These are phyloP conservation scores for Paraconiothyrium sp. DNA, from an alignment of 2,329 filamentous ascomycete genomes.

Conservation along the genomic window DNA sequence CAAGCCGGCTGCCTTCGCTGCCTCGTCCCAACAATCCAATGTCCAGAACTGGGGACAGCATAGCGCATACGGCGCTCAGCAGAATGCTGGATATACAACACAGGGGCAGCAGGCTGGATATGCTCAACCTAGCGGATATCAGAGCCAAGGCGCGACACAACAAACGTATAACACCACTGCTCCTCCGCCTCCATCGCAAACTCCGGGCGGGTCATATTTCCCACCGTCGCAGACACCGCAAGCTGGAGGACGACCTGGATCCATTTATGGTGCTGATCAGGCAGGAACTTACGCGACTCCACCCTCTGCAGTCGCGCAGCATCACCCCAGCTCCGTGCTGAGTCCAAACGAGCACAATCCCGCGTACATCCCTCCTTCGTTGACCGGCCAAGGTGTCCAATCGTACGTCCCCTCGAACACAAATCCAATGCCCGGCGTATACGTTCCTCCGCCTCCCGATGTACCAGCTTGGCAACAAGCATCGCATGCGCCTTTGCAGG, in stretches of 20 bases:
- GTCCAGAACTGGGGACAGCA: conserved; percentile 26
- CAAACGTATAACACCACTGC: conserved; percentile 42
- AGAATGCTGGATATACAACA: conserved; percentile 28
- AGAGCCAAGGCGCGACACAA: conserved; percentile 28
- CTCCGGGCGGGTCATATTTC: conserved; percentile 45
- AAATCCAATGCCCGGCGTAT: conserved; percentile 47
- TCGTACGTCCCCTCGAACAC: conserved; percentile 46
- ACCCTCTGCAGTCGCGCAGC: conserved; percentile 29
- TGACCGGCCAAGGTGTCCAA: conserved; percentile 45
- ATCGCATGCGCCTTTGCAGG: conserved; percentile 46
- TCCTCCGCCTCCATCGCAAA: conserved; percentile 40
- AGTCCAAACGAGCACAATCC: conserved; percentile 47
- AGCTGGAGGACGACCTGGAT: conserved; percentile 33
- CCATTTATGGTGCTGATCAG: conserved; percentile 41
- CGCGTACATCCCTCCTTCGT: conserved; percentile 44
- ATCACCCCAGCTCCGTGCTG: conserved; percentile 32
- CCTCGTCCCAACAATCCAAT: conserved; percentile 32
- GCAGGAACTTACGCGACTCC: conserved; percentile 28
- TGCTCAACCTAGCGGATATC: conserved; percentile 36
- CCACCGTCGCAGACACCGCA: conserved; percentile 31
- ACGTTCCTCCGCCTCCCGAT: conserved; percentile 49
- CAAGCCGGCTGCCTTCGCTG: conserved; percentile 46
- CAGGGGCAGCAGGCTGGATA: conserved; percentile 32
- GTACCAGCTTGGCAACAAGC: conserved; percentile 49
- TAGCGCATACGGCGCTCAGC: conserved; percentile 22